Conservation (phyloP, 345 rosid genomes). For the Hypericum androsaemum region DNA sequence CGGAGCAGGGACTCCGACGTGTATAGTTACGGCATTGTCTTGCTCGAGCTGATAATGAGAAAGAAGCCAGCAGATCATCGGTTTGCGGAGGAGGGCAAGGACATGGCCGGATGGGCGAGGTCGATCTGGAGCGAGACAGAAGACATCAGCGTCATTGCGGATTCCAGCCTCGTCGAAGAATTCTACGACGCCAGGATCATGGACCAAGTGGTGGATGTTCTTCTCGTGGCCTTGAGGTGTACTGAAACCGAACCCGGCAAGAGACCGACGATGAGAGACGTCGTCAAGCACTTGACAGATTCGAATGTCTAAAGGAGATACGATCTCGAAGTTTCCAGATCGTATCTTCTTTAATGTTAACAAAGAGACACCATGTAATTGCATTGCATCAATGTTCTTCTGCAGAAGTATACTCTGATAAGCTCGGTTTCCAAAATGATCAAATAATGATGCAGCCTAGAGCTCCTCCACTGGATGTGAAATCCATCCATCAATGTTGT, state of each 20-base stretch:
- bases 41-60: conserved; percentile 52
- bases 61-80: conserved; percentile 41
- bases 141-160: conserved; percentile 31
- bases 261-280: conserved; percentile 69
- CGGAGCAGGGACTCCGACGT: conserved; percentile 58
- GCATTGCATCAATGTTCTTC: too few relatives aligned
- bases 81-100: conserved; percentile 22
- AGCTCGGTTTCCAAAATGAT: too few relatives aligned
- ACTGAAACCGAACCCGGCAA: conserved; percentile 42
- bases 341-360: too few relatives aligned
- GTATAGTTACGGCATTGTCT: conserved; percentile 60
- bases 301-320: background rate
- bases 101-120: conserved; percentile 43
- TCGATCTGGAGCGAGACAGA: conserved; percentile 30
- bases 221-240: conserved; percentile 48
- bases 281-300: conserved; percentile 37
- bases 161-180: conserved; percentile 36
- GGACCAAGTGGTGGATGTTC: conserved; percentile 38
- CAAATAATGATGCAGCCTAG: too few relatives aligned
- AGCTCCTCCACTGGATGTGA: too few relatives aligned
- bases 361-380: too few relatives aligned
- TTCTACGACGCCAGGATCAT: conserved; percentile 36
- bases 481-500: too few relatives aligned
- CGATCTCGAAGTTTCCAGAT: too few relatives aligned
- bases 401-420: too few relatives aligned